Evolutionary conservation across 768 basidiomycete genomes (phyloP), one percentile per base, ranked within the genome.

Genomic region (Neoboletus brunneissimus): DNA sequence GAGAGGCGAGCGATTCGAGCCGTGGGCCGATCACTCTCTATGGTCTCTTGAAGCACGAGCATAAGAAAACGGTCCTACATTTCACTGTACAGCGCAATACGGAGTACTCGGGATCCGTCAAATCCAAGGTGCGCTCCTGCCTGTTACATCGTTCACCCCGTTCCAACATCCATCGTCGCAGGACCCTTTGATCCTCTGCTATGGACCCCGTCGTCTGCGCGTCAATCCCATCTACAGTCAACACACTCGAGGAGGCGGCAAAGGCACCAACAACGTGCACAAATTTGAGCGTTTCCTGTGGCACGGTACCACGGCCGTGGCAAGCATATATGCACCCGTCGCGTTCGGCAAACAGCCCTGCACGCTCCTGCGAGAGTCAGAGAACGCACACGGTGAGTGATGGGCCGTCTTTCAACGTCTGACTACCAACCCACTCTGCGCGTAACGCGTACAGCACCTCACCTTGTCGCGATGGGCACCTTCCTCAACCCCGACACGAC

Each of bases 61-160:
- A 98, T 77, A 99, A 98, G 75, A 84, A 88, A 61, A 88, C 94
- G 8, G 90, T 94, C 20, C 77, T 95, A 20, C 92, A 98, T 71
- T 96, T 98, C 60, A 85, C 91, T 10, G 83, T 98, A 2, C 94
- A 95, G 73, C 79, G 96, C 31, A 98, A 98, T 64, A 98, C 96
- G 3, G 97, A 99, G 73, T 98, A 92, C 70, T 79, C 82, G 7
- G 91, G 81, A 27, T 87, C 89, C 12, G 90, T 99, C 29, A 82
- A 88, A 60, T 96, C 97, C 3, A 99, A 98, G 82, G 93, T 92
- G 60, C 54, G 38, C 12, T 2, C 20, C 13, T 5, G 22, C 29
- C 9, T 3, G 20, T 22, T 20, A 18, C 7, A 38, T 8, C 13
- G 29, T 45, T 15, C 3, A 22, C 9, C 34, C 20, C 1, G 4